Conservation (phyloP, 768 basidiomycete genomes). For the Sarcodon sp. region DNA sequence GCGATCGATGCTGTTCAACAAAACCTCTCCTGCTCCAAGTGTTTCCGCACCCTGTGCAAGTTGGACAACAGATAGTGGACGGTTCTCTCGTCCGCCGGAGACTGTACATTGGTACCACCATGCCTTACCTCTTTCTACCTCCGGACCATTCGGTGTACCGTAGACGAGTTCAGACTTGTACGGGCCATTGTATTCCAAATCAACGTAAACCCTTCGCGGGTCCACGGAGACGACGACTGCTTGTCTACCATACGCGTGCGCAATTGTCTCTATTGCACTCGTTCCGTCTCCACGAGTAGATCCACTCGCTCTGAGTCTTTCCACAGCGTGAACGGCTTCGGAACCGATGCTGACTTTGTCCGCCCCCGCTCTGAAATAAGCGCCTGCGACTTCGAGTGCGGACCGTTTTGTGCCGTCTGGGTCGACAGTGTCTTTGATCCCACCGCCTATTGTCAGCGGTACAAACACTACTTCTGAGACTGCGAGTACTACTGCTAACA, state of each 20-base stretch:
- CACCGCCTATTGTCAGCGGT: slow-evolving; percentile 96
- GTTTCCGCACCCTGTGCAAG: slow-evolving; percentile 84
- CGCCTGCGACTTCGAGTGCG: slow-evolving; percentile 89
- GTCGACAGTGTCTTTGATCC: slow-evolving; percentile 92
- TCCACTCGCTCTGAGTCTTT: slow-evolving; percentile 44
- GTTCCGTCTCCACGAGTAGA: slow-evolving; percentile 45
- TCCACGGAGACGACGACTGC: slow-evolving; percentile 98
- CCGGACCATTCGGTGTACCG: slow-evolving; percentile 27
- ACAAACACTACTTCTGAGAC: slow-evolving; percentile 89
- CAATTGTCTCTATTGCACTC: slow-evolving; percentile 90
- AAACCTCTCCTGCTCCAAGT: slow-evolving; percentile 89
- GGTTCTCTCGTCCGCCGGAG: slow-evolving; percentile 77
- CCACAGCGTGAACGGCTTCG: slow-evolving; percentile 91
- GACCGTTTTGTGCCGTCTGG: slow-evolving; percentile 83
- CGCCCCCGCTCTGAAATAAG: slow-evolving; percentile 94
- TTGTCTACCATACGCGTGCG: slow-evolving; percentile 81
- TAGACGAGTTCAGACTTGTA: slow-evolving; percentile 49
- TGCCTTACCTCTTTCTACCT: slow-evolving; percentile 53
- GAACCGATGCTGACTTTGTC: slow-evolving; percentile 98
- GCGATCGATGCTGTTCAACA: slow-evolving; percentile 93
- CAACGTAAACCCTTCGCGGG: slow-evolving; percentile 77
- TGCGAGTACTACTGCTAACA: slow-evolving; percentile 89
- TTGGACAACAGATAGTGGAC: slow-evolving; percentile 79
- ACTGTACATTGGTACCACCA: slow-evolving; percentile 99
- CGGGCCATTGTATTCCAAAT: slow-evolving; percentile 55